Evolutionary conservation across 352 stramenopile species (phyloP), one percentile per base, ranked within the genome.

Genomic region (Phytopythium cucurbitacearum): DNA sequence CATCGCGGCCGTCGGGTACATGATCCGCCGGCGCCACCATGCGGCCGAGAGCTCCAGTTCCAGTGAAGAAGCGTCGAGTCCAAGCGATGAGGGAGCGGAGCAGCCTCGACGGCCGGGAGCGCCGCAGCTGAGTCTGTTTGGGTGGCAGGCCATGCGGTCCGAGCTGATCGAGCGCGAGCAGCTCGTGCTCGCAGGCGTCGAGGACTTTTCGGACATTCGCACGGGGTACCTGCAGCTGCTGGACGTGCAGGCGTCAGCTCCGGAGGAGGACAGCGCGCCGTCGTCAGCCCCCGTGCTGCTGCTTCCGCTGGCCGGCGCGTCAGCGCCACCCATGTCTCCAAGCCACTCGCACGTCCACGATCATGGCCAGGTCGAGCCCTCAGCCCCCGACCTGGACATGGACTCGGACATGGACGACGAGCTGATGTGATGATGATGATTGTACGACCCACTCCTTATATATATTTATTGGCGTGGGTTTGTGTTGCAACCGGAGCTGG

Each of bases 151-250:
- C 5, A 76, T 77, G 68, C 65, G 65, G 38, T 71, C 67, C 3
- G 62, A 80, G 43, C 56, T 80, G 6, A 73, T 73, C 53, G 62
- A 75, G 57, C 69, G 82, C 7, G 70, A 83, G 42, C 67, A 80
- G 42, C 57, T 80, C 51, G 54, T 67, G 15, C 51, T 82, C 37
- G 62, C 61, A 8, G 68, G 60, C 1, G 65, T 71, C 6, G 62
- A 85, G 38, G 69, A 80, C 46, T 69, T 79, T 33, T 81, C 77
- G 3, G 67, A 67, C 9, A 65, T 73, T 3, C 45, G 53, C 16
- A 69, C 62, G 15, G 56, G 68, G 15, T 82, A 80, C 54, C 51
- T 89, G 37, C 71, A 89, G 56, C 64, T 89, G 16, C 63, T 81
- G 21, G 71, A 88, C 51, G 59, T 70, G 32, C 60, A 69, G 35